Conservation (phyloP, 164 flowering plant genomes). For the Kalanchoe fedtschenkoi region DNA sequence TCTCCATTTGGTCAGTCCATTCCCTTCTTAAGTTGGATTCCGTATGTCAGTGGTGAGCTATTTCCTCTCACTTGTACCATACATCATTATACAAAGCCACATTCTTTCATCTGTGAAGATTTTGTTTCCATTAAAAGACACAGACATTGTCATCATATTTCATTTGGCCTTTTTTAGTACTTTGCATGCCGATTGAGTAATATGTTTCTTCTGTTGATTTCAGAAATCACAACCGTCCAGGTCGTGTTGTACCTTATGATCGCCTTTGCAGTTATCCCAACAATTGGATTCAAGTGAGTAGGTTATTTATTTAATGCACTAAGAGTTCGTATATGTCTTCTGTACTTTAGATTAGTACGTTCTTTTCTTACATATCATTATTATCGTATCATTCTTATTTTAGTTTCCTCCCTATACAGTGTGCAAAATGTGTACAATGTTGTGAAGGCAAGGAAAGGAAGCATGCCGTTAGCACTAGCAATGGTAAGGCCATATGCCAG, state of each 20-base stretch:
- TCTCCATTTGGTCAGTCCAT: conserved; percentile 59
- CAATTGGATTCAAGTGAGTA: conserved; percentile 74
- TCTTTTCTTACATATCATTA: neutral
- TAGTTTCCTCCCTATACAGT: conserved; percentile 27
- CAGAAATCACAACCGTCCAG: conserved; percentile 51
- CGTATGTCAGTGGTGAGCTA: conserved; percentile 52
- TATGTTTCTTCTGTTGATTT: conserved; percentile 6
- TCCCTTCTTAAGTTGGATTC: conserved; percentile 78
- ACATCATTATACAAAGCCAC: neutral
- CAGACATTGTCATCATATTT: neutral
- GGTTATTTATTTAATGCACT: neutral
- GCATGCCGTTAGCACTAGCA: conserved; percentile 74
- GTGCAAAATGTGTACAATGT: conserved; percentile 69
- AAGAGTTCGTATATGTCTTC: neutral
- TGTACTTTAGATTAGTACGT: neutral
- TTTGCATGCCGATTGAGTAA: neutral
- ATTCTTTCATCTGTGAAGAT: neutral
- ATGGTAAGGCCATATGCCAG: conserved; percentile 45
- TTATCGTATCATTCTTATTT: neutral
- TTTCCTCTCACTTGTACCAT: neutral
- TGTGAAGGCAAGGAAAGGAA: conserved; percentile 78
- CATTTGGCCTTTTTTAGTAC: neutral
- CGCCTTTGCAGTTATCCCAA: conserved; percentile 67
- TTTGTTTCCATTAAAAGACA: neutral
- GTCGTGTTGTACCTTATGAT: conserved; percentile 49